A percentile compares a stretch with the other conserved stretches of the same genome.
These are phyloP conservation scores for Botrytis fabae DNA, from an alignment of 2,329 filamentous ascomycete species.

Conservation along the genomic window DNA sequence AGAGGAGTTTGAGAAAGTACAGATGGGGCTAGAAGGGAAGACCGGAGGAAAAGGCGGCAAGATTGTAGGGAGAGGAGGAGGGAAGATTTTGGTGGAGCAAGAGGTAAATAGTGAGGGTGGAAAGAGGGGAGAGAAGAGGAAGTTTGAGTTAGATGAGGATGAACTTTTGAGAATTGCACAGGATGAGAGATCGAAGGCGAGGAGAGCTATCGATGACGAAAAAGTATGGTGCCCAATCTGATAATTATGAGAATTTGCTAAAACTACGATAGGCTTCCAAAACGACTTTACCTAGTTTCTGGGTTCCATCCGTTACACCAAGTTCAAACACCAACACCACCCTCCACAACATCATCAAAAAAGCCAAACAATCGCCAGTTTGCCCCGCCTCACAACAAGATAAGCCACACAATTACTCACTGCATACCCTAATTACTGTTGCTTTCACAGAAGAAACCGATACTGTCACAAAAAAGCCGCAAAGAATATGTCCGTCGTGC, in stretches of 20 bases:
- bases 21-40: conserved; percentile 62
- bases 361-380: conserved; percentile 65
- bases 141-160: conserved; percentile 77
- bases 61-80: conserved; percentile 45
- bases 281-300: conserved; percentile 79
- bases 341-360: conserved; percentile 58
- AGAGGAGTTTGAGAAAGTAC: conserved; percentile 79
- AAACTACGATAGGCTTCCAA: conserved; percentile 52
- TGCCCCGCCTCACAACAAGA: conserved; percentile 73
- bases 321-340: conserved; percentile 59
- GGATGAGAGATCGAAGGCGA: conserved; percentile 69
- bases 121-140: conserved; percentile 61
- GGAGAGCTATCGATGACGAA: conserved; percentile 70
- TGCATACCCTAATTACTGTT: conserved; percentile 75
- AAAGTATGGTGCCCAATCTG: conserved; percentile 50
- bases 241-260: conserved; percentile 6
- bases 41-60: conserved; percentile 39
- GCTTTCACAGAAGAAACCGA: conserved; percentile 73
- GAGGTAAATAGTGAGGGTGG: conserved; percentile 34
- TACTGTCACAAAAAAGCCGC: conserved; percentile 47
- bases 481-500: conserved; percentile 77
- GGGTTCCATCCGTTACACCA: conserved; percentile 84
- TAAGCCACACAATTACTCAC: conserved; percentile 69
- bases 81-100: conserved; percentile 47
- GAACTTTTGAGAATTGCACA: conserved; percentile 70